Conservation (phyloP, 495 filamentous ascomycete species). For the Copromyces sp. region DNA sequence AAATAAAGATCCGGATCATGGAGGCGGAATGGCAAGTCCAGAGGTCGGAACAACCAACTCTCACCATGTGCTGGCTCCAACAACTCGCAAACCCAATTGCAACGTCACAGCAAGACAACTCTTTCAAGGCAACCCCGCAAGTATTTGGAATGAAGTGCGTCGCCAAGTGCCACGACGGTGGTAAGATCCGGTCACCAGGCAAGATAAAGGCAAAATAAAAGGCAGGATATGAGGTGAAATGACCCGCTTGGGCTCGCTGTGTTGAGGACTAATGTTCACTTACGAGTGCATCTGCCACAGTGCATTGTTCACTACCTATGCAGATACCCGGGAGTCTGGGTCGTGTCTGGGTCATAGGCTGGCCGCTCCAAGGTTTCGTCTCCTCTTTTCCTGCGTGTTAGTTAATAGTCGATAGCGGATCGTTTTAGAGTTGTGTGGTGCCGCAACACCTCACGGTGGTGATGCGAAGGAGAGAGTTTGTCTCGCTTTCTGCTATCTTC, state of each 20-base stretch:
- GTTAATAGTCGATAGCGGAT: not conserved
- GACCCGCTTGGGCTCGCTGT: not conserved
- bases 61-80: too few species aligned
- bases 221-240: not conserved
- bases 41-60: too few species aligned
- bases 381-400: not conserved
- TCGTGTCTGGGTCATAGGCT: not conserved
- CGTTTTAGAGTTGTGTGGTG: not conserved
- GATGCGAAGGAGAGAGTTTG: not conserved
- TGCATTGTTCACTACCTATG: not conserved
- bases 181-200: not conserved
- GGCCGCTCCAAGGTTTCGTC: not conserved
- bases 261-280: not conserved
- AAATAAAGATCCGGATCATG: not conserved
- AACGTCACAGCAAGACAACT: not conserved
- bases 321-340: not conserved
- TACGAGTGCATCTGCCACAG: not conserved
- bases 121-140: not conserved
- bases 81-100: not conserved
- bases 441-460: not conserved
- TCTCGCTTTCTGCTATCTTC: not conserved
- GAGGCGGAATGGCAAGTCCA: not conserved
- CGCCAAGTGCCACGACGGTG: not conserved
- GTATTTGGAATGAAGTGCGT: not conserved
- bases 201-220: not conserved